phyloP scores from a whole-genome alignment of 352 stramenopile genomes.

The Globisporangium yorkense region DNA sequence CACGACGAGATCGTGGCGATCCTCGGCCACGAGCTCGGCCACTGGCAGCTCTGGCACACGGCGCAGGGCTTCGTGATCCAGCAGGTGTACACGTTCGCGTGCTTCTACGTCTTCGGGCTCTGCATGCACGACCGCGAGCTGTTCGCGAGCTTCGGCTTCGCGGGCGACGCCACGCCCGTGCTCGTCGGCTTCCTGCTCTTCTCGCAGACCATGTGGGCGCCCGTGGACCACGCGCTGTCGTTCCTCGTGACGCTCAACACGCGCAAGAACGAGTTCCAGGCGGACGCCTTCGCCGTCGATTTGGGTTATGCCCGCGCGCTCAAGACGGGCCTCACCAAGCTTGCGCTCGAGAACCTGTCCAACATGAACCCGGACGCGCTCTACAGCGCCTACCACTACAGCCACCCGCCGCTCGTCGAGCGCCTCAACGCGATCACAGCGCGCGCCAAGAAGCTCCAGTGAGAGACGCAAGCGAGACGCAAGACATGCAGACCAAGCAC shows the following conservation, averaged over 20 bases:
- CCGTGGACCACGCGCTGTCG: slow-evolving; percentile 68
- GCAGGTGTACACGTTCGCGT: slow-evolving; percentile 78
- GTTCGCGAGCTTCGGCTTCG: slow-evolving; percentile 80
- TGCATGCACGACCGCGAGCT: slow-evolving; percentile 78
- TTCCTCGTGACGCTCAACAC: slow-evolving; percentile 78
- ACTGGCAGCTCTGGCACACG: slow-evolving; percentile 97
- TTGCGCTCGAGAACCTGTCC: slow-evolving; percentile 95
- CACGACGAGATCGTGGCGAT: slow-evolving; percentile 95
- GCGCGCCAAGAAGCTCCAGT: slow-evolving; percentile 57
- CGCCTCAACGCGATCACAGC: slow-evolving; percentile 90
- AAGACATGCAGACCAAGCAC: not conserved
- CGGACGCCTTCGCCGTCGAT: slow-evolving; percentile 93
- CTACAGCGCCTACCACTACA: slow-evolving; percentile 97
- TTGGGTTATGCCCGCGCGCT: slow-evolving; percentile 89
- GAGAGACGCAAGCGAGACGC: slow-evolving; percentile 9
- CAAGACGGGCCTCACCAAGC: slow-evolving; percentile 94
- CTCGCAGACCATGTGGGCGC: slow-evolving; percentile 74
- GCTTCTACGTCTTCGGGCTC: slow-evolving; percentile 75
- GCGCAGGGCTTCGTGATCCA: slow-evolving; percentile 92
- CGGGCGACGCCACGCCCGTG: slow-evolving; percentile 33
- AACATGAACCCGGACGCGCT: slow-evolving; percentile 95
- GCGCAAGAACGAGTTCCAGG: slow-evolving; percentile 79
- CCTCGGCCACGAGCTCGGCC: slow-evolving; percentile 94
- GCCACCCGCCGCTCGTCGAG: slow-evolving; percentile 95
- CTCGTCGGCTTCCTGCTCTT: slow-evolving; percentile 85